Evolutionary conservation across 768 basidiomycete species (phyloP).

Genomic region (Harrya chromipes): DNA sequence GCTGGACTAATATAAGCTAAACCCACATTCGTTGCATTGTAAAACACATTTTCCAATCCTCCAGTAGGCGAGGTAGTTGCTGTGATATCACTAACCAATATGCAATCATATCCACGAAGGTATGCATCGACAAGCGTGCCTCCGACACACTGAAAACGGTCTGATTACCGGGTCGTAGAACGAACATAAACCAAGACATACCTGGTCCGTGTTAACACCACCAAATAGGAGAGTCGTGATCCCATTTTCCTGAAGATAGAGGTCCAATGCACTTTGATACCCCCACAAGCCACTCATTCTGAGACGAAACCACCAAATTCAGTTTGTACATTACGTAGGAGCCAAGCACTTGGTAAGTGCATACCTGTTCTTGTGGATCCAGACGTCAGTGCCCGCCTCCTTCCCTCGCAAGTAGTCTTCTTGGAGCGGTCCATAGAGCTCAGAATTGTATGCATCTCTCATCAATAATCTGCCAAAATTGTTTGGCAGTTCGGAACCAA

Average conservation of each 20-base stretch:
- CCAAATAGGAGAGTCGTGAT: conserved; percentile 60
- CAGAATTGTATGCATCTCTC: conserved; percentile 56
- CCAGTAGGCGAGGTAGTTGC: conserved; percentile 63
- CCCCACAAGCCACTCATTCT: conserved; percentile 71
- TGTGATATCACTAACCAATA: conserved; percentile 54
- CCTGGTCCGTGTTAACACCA: conserved; percentile 69
- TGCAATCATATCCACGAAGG: conserved; percentile 61
- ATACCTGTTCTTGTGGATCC: conserved; percentile 71
- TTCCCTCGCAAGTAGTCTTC: conserved; percentile 50
- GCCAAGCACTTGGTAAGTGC: background rate
- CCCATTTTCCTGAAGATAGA: conserved; percentile 61
- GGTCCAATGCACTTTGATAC: conserved; percentile 56
- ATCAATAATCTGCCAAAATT: conserved; percentile 56
- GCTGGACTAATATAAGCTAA: background rate
- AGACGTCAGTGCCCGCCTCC: conserved; percentile 57
- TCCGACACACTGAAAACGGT: conserved; percentile 48
- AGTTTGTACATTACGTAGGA: background rate
- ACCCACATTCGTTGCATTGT: conserved; percentile 55
- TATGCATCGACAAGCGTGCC: conserved; percentile 65
- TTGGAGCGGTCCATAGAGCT: conserved; percentile 63
- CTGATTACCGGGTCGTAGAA: background rate
- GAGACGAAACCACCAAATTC: background rate
- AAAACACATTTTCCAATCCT: conserved; percentile 54
- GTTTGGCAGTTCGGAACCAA: conserved; percentile 53
- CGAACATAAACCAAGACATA: conserved; percentile 15